Evolutionary conservation across 2,329 filamentous ascomycete genomes (phyloP).

Genomic region (Fusarium subtropicale): DNA sequence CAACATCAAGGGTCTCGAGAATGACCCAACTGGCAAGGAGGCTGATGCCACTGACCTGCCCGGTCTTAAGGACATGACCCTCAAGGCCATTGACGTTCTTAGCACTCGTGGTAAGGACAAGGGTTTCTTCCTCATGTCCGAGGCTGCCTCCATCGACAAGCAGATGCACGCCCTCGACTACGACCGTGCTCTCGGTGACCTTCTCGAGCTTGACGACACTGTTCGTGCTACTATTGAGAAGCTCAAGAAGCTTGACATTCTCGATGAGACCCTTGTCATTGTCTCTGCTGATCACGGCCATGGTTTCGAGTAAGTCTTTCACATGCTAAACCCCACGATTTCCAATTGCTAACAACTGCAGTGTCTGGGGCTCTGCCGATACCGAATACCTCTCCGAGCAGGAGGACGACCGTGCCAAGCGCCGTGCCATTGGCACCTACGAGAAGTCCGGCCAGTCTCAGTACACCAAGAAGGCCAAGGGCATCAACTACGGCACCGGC

Average conservation of each 20-base stretch:
- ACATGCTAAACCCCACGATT: background rate
- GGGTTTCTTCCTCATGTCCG: conserved; percentile 89
- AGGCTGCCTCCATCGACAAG: conserved; percentile 88
- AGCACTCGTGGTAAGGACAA: conserved; percentile 72
- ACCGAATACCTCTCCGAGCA: conserved; percentile 79
- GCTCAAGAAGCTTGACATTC: conserved; percentile 71
- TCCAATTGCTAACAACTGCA: background rate
- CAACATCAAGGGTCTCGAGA: conserved; percentile 74
- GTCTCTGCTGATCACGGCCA: conserved; percentile 92
- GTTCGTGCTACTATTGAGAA: conserved; percentile 79
- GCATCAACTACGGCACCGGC: conserved; percentile 77
- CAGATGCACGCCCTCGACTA: conserved; percentile 90
- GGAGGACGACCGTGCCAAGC: conserved; percentile 75
- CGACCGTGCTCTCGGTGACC: conserved; percentile 84
- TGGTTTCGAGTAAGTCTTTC: conserved; percentile 71
- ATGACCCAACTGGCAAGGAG: conserved; percentile 75
- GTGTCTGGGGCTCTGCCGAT: conserved; percentile 82
- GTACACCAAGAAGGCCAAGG: conserved; percentile 71
- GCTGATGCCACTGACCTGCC: conserved; percentile 78
- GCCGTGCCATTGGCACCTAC: conserved; percentile 80
- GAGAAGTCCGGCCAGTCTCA: conserved; percentile 78
- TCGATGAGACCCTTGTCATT: conserved; percentile 81
- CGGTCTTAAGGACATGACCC: conserved; percentile 88
- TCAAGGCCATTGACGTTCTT: conserved; percentile 87
- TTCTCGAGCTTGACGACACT: conserved; percentile 88